A percentile compares a stretch with the other conserved stretches of the same genome.
Evolutionary conservation across 306 rosid species (phyloP).

Genomic region (Castanea mollissima): DNA sequence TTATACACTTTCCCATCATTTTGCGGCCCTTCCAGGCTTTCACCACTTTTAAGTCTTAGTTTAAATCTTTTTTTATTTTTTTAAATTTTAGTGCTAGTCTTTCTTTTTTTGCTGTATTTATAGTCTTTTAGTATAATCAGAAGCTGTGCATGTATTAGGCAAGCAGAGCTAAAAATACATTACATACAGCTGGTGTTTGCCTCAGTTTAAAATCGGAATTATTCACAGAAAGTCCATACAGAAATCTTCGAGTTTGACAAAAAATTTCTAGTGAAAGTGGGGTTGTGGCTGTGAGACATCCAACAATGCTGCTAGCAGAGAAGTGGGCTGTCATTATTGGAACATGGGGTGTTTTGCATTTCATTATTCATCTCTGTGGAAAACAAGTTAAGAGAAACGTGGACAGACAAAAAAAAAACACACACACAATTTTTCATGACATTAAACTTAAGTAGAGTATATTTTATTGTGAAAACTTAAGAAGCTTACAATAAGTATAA

Average conservation of each 20-base stretch:
- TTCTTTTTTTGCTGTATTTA: too few relatives aligned
- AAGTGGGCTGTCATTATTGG: constrained; percentile 36
- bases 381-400: constrained; percentile 16
- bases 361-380: constrained; percentile 2
- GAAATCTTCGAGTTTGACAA: constrained; percentile 3
- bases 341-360: constrained; percentile 25
- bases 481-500: too few relatives aligned
- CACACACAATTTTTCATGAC: too few relatives aligned
- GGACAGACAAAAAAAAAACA: too few relatives aligned
- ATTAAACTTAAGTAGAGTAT: neutral
- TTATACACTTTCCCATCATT: constrained; percentile 22
- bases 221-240: neutral
- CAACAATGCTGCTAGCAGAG: neutral
- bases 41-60: constrained; percentile 16
- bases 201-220: neutral
- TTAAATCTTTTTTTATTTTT: neutral
- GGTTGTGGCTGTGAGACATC: neutral
- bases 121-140: neutral
- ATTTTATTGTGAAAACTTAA: neutral
- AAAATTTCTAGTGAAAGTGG: constrained; percentile 15
- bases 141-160: neutral
- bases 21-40: neutral
- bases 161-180: constrained; percentile 12
- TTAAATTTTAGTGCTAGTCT: neutral
- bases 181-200: constrained; percentile 15